Conservation (phyloP, 257 asterid genomes). For the Ophiorrhiza pumila region DNA sequence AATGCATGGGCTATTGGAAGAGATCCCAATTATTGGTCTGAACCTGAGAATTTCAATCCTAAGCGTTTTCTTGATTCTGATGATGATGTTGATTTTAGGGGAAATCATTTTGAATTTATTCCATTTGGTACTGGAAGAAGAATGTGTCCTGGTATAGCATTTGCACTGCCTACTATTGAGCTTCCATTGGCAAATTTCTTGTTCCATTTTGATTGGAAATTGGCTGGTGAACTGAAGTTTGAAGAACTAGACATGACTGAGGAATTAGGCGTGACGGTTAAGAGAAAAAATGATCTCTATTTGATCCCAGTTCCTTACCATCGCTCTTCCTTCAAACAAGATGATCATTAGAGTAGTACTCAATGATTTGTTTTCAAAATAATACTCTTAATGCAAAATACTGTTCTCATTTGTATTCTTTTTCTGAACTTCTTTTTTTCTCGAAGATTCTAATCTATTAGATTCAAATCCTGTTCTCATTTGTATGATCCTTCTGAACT, state of each 20-base stretch:
- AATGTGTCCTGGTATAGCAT: constrained; percentile 34
- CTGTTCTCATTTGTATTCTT: too few species aligned
- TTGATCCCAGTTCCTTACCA: constrained; percentile 19
- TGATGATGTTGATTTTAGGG: constrained; percentile 25
- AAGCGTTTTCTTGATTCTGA: constrained; percentile 13
- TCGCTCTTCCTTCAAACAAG: neutral
- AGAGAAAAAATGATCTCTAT: constrained; percentile 20
- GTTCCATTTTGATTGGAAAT: constrained; percentile 35
- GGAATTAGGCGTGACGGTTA: constrained; percentile 15
- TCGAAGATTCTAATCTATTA: too few species aligned
- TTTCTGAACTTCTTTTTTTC: too few species aligned
- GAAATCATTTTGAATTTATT: constrained; percentile 22
- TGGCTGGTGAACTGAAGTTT: constrained; percentile 20
- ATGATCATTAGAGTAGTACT: too few species aligned
- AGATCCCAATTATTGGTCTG: constrained; percentile 30
- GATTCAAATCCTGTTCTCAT: too few species aligned
- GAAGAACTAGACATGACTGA: constrained; percentile 33
- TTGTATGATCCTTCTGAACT: too few species aligned
- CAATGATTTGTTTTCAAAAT: too few species aligned
- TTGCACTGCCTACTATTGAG: constrained; percentile 24
- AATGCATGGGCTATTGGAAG: constrained; percentile 36
- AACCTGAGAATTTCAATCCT: constrained; percentile 28
- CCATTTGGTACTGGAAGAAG: constrained; percentile 40
- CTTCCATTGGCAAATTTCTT: constrained; percentile 29
- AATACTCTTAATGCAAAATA: too few species aligned